These are phyloP conservation scores for Phytophthora meadii DNA, from an alignment of 352 stramenopile genomes.

Conservation along the genomic window DNA sequence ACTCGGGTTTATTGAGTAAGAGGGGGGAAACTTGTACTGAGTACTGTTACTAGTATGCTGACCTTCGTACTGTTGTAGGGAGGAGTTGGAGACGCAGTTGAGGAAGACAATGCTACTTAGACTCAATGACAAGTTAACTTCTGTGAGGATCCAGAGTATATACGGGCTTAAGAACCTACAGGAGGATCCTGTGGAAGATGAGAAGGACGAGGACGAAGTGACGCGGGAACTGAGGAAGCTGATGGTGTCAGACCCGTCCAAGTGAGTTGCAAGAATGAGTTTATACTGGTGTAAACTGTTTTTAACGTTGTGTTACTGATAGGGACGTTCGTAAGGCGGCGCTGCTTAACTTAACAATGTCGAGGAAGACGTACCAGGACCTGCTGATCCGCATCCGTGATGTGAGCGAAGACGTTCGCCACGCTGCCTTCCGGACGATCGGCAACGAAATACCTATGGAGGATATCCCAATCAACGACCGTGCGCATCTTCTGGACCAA, in stretches of 20 bases:
- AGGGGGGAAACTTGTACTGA: background rate
- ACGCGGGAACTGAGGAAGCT: constrained; percentile 58
- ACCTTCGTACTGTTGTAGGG: constrained; percentile 27
- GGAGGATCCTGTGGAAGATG: constrained; percentile 34
- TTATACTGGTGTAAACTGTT: background rate
- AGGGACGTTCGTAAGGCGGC: constrained; percentile 79
- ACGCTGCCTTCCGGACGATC: constrained; percentile 64
- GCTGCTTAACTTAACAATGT: constrained; percentile 58
- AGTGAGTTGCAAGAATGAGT: constrained; percentile 44
- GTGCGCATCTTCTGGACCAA: constrained; percentile 77
- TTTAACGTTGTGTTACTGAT: constrained; percentile 1
- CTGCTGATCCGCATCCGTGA: constrained; percentile 84
- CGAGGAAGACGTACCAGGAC: constrained; percentile 49
- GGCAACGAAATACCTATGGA: constrained; percentile 49
- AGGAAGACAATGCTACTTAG: constrained; percentile 52
- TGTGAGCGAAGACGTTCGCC: constrained; percentile 69
- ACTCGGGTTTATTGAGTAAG: constrained; percentile 62
- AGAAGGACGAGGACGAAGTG: constrained; percentile 50
- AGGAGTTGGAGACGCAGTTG: constrained; percentile 46
- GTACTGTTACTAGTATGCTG: background rate
- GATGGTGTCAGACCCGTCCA: constrained; percentile 74
- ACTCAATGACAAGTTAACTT: constrained; percentile 68
- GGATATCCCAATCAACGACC: constrained; percentile 72
- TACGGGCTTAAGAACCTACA: constrained; percentile 72
- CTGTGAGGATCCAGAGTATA: constrained; percentile 67